These are phyloP conservation scores for Myxozyma geophila DNA, from an alignment of 805 yeast species.

Conservation along the genomic window DNA sequence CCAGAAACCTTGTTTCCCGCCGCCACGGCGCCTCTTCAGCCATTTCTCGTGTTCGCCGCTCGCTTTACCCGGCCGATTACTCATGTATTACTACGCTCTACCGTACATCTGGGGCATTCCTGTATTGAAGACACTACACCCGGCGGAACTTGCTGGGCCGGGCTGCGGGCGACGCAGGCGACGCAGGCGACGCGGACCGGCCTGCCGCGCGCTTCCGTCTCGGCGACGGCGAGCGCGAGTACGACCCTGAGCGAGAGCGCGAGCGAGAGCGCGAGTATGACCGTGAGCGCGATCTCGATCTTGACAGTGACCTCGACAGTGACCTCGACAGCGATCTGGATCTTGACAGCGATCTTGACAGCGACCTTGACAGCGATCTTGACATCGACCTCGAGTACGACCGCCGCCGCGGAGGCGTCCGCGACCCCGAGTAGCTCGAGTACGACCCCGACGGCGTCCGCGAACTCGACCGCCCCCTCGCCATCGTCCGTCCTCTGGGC, in stretches of 20 bases:
- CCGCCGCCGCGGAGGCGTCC: slow-evolving; percentile 11
- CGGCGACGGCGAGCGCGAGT: slow-evolving; percentile 6
- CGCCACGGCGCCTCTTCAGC: background rate
- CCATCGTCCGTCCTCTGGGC: slow-evolving; percentile 17
- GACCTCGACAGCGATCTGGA: slow-evolving; percentile 26
- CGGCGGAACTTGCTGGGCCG: background rate
- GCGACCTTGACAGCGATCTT: slow-evolving; percentile 2
- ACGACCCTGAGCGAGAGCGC: slow-evolving; percentile 6
- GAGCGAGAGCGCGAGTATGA: slow-evolving; percentile 8
- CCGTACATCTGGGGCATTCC: too few species aligned
- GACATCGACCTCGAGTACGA: slow-evolving; percentile 4
- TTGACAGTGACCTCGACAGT: slow-evolving; percentile 20
- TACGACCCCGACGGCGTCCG: slow-evolving; percentile 15
- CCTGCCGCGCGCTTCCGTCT: too few species aligned
- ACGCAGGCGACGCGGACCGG: too few species aligned
- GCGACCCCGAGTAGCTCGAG: slow-evolving; percentile 14
- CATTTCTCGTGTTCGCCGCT: background rate
- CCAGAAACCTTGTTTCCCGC: background rate
- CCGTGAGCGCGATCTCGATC: slow-evolving; percentile 14
- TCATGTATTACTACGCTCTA: background rate
- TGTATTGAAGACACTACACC: too few species aligned
- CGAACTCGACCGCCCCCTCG: slow-evolving; percentile 8
- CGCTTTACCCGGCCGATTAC: background rate
- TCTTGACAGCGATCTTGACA: slow-evolving; percentile 15
- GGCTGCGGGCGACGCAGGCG: background rate